Evolutionary conservation across 2,329 filamentous ascomycete genomes (phyloP), one percentile per base, ranked within the genome.

Genomic region (Clonostachys solani): DNA sequence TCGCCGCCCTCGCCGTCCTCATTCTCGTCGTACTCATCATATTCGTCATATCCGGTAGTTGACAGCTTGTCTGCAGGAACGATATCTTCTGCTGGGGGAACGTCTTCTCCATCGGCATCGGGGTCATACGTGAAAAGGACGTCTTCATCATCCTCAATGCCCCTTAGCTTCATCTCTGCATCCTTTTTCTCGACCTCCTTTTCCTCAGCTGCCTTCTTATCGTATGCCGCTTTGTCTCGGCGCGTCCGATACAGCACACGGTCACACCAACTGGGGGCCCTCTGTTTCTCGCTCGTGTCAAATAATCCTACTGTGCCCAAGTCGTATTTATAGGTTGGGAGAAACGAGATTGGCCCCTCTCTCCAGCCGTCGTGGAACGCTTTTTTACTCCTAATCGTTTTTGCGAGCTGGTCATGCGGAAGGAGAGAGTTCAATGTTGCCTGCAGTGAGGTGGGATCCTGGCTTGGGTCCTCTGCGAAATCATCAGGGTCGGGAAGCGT

Each of bases 301-400:
- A 96, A 99, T 33, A 91, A 79, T 3, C 89, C 89, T 33, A 96
- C 82, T 33, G 87, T 95, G n/a, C 94, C 94, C 29, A 96, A 77
- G 59, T 99, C 95, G 56, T 99, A 99, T 65, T 99, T 99, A 67
- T 99, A 99, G 0, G 94, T 95, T 2, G 94, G 94, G 15, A 97
- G 64, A 59, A 99, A 99, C 2, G 81, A 81, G 47, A 99, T 92
- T 1, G 83, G 76, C 0, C 92, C 94, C 72, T 99, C 94, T 44
- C 80, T 78, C 92, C 94, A 99, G 2, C 92, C 92, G 51, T 96
- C 89, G 50, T 95, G 82, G 52, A 99, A 95, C 1, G 84, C 83
- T 60, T 87, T 94, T n/a, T 82, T 79, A 37, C 81, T 71, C 53
- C 78, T 82, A 56, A 95, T 91, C 49, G 89, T 80, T 48, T 83